Conservation (phyloP, 2,329 filamentous ascomycete species). For the Pseudogymnoascus sp. region DNA sequence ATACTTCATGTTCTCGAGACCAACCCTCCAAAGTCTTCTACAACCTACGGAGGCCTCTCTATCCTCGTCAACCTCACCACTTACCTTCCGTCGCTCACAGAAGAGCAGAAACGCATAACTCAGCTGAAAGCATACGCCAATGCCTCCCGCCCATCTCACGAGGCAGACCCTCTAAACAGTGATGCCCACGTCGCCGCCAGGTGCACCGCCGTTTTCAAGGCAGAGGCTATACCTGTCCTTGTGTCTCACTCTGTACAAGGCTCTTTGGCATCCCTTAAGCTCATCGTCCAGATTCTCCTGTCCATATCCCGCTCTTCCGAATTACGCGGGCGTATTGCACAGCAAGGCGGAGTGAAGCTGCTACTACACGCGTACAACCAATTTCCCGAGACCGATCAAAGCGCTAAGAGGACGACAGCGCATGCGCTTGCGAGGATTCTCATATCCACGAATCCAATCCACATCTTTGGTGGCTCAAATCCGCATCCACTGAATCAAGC, state of each 20-base stretch:
- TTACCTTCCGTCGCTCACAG: slow-evolving; percentile 68
- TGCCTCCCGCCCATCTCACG: slow-evolving; percentile 57
- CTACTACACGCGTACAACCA: slow-evolving; percentile 61
- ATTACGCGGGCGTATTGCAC: slow-evolving; percentile 70
- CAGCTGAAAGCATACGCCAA: slow-evolving; percentile 94
- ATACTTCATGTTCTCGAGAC: slow-evolving; percentile 56
- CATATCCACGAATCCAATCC: slow-evolving; percentile 74
- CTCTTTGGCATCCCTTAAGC: slow-evolving; percentile 59
- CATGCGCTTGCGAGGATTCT: slow-evolving; percentile 79
- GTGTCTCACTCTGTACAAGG: slow-evolving; percentile 66
- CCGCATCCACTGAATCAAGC: slow-evolving; percentile 67
- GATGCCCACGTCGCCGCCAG: slow-evolving; percentile 66
- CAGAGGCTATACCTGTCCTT: slow-evolving; percentile 67
- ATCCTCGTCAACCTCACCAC: slow-evolving; percentile 77
- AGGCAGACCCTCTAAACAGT: slow-evolving; percentile 61
- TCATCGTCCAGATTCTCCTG: slow-evolving; percentile 69
- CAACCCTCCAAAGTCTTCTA: slow-evolving; percentile 54
- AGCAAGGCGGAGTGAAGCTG: slow-evolving; percentile 87
- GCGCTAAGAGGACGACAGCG: slow-evolving; percentile 51
- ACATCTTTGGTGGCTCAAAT: slow-evolving; percentile 73
- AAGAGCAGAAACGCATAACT: slow-evolving; percentile 85
- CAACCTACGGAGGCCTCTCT: slow-evolving; percentile 78
- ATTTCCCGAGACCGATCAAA: slow-evolving; percentile 45
- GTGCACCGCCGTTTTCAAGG: slow-evolving; percentile 70
- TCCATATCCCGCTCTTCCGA: slow-evolving; percentile 66